Conservation (phyloP, 176 grass and related monocot species). For the Hyparrhenia diplandra region DNA sequence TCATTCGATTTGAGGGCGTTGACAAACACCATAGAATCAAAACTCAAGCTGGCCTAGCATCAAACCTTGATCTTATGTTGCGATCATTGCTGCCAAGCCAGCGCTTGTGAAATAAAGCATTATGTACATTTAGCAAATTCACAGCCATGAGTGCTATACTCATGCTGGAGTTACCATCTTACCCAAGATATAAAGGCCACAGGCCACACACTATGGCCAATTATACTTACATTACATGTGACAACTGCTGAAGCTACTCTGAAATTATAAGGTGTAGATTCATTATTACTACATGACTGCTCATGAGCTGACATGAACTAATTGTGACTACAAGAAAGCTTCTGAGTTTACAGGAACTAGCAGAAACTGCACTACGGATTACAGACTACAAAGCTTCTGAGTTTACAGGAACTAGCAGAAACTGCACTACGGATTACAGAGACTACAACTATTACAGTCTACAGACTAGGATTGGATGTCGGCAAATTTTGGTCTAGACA, state of each 20-base stretch:
- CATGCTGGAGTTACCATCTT: not conserved
- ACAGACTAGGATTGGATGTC: constrained; percentile 26
- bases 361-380: no score
- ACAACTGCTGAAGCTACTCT: not conserved
- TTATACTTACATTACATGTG: not conserved
- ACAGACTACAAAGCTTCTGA: not conserved
- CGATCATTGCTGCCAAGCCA: not conserved
- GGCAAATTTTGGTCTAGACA: constrained; percentile 22
- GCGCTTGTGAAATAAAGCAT: not conserved
- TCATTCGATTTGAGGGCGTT: not conserved
- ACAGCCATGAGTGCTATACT: not conserved
- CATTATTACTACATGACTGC: not conserved
- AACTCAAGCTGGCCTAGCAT: not conserved
- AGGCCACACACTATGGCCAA: not conserved
- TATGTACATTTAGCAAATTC: not conserved
- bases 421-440: not conserved
- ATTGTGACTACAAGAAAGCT: not conserved
- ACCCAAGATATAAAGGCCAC: not conserved
- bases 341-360: no score
- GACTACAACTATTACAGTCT: not conserved
- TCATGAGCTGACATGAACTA: not conserved
- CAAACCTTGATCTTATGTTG: not conserved
- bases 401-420: constrained; percentile 18
- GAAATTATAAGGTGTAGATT: not conserved
- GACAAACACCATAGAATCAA: not conserved